phyloP scores from a whole-genome alignment of 345 rosid species.

The Gossypium stocksii region DNA sequence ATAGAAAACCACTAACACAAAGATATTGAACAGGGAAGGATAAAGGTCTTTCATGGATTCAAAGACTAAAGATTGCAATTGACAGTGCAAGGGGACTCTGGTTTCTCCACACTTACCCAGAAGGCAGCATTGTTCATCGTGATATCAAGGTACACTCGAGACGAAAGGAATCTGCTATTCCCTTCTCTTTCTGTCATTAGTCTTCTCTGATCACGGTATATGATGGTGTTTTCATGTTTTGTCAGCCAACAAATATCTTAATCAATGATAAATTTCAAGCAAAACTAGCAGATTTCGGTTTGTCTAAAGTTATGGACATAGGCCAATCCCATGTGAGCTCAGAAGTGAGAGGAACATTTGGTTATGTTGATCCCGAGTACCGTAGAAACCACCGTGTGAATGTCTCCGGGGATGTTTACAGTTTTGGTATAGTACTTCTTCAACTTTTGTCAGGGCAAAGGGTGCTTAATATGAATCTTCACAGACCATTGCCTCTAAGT shows the following conservation, averaged over 20 bases:
- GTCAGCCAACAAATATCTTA: slow-evolving; percentile 26
- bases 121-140: slow-evolving; percentile 52
- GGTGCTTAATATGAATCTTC: slow-evolving; percentile 38
- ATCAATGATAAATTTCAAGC: slow-evolving; percentile 42
- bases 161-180: background rate
- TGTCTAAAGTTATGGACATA: slow-evolving; percentile 54
- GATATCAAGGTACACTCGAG: slow-evolving; percentile 38
- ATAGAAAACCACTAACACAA: background rate
- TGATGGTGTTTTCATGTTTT: background rate
- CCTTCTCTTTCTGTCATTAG: background rate
- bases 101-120: slow-evolving; percentile 54
- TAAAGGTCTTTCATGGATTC: slow-evolving; percentile 41
- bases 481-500: slow-evolving; percentile 40
- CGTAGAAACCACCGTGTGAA: slow-evolving; percentile 47
- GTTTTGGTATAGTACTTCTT: slow-evolving; percentile 55
- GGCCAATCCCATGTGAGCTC: slow-evolving; percentile 58
- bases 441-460: slow-evolving; percentile 58
- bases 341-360: slow-evolving; percentile 65
- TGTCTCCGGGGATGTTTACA: slow-evolving; percentile 53
- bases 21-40: slow-evolving; percentile 37
- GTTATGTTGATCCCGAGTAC: slow-evolving; percentile 60
- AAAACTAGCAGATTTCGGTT: slow-evolving; percentile 52
- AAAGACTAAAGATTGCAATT: slow-evolving; percentile 44
- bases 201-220: background rate
- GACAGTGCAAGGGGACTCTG: slow-evolving; percentile 46